Percentiles rank a stretch among this genome's conserved stretches.
Conservation (phyloP, 805 yeast species). For the Spathaspora girioi region DNA sequence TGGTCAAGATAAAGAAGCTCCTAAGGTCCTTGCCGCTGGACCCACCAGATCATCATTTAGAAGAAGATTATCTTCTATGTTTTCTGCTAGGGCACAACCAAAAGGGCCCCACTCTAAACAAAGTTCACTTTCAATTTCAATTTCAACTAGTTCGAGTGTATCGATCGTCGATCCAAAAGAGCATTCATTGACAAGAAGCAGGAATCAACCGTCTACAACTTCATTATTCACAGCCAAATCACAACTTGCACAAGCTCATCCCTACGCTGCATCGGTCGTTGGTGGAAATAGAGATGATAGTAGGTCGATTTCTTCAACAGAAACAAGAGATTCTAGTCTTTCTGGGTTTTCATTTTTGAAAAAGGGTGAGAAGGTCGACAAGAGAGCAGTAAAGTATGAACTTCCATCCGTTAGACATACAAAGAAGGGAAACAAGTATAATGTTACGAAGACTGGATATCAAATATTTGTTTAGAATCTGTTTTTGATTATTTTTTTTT, state of each 20-base stretch:
- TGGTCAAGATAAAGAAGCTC: background rate
- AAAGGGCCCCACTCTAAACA: too few species aligned
- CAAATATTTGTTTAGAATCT: constrained; percentile 8
- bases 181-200: background rate
- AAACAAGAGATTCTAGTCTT: constrained; percentile 12
- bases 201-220: background rate
- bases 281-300: background rate
- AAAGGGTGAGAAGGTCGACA: constrained; percentile 6
- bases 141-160: background rate
- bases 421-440: constrained; percentile 20
- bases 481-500: background rate
- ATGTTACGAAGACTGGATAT: constrained; percentile 22
- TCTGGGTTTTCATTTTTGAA: constrained; percentile 24
- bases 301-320: constrained; percentile 15
- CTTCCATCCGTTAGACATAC: constrained; percentile 6
- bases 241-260: background rate
- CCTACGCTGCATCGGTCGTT: background rate
- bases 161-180: background rate
- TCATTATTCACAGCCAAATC: background rate
- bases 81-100: background rate
- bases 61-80: background rate
- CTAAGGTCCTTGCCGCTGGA: background rate
- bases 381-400: constrained; percentile 2
- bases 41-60: background rate
- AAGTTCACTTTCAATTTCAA: background rate